Percentiles rank a stretch among this genome's conserved stretches.
Conservation (phyloP, 2,329 filamentous ascomycete genomes). For the Colletotrichum zoysiae region DNA sequence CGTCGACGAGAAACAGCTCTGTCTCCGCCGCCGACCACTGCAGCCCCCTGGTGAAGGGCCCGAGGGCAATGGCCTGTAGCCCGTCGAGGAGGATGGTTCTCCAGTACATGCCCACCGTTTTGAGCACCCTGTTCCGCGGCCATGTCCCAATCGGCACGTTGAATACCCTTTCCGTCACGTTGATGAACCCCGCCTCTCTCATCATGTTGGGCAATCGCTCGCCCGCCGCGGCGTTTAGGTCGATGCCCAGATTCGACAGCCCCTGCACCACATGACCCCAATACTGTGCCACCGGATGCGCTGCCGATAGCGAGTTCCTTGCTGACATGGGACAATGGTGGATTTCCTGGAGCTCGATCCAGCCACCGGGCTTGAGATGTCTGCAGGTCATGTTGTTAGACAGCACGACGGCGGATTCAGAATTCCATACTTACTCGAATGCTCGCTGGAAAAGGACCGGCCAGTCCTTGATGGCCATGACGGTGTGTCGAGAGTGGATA, state of each 20-base stretch:
- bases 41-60: constrained; percentile 63
- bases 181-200: constrained; percentile 64
- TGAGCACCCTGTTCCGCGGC: constrained; percentile 64
- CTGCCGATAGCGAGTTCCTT: constrained; percentile 52
- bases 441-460: constrained; percentile 60
- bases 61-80: constrained; percentile 64
- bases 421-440: constrained; percentile 56
- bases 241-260: constrained; percentile 58
- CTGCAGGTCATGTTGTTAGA: constrained; percentile 46
- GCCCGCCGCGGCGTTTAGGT: constrained; percentile 59
- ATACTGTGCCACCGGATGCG: constrained; percentile 60
- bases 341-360: constrained; percentile 68
- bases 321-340: constrained; percentile 62
- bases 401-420: neutral
- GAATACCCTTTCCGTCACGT: constrained; percentile 63
- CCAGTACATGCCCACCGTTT: constrained; percentile 66
- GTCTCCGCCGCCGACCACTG: constrained; percentile 62
- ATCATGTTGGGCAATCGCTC: constrained; percentile 59
- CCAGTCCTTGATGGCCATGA: constrained; percentile 70
- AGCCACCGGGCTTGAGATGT: constrained; percentile 66
- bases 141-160: constrained; percentile 68
- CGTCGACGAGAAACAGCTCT: constrained; percentile 61
- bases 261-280: constrained; percentile 61
- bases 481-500: constrained; percentile 69
- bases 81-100: constrained; percentile 63